phyloP scores from a whole-genome alignment of 169 alveolate genomes.

The Theileria orientalis region DNA sequence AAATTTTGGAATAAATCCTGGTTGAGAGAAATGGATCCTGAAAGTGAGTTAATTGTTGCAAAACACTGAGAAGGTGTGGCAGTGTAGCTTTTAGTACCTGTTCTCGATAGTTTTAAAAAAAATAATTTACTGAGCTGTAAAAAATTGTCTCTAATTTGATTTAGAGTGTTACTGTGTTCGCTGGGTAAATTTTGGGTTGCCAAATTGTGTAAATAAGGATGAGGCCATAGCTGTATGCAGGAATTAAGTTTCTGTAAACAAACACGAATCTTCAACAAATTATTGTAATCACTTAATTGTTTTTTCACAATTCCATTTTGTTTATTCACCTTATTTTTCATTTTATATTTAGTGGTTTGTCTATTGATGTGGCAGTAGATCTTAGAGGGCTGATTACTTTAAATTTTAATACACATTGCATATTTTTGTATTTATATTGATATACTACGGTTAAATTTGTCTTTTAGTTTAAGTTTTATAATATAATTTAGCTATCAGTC shows the following conservation, averaged over 20 bases:
- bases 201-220: constrained; percentile 32
- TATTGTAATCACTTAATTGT: constrained; percentile 42
- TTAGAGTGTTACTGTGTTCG: background rate
- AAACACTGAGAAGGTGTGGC: background rate
- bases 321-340: constrained; percentile 29
- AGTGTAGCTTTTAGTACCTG: constrained; percentile 11
- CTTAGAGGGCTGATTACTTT: constrained; percentile 11
- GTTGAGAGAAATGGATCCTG: background rate
- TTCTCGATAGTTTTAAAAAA: constrained; percentile 14
- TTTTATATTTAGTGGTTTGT: constrained; percentile 13
- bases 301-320: constrained; percentile 24
- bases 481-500: background rate
- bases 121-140: constrained; percentile 7
- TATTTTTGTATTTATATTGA: background rate
- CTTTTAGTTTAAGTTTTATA: background rate
- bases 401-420: background rate
- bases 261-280: constrained; percentile 34
- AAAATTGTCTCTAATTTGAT: constrained; percentile 10
- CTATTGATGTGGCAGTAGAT: background rate
- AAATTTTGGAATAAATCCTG: constrained; percentile 18
- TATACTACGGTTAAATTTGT: background rate
- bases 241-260: constrained; percentile 40
- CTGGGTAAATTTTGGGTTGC: background rate
- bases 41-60: background rate
- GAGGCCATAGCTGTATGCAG: constrained; percentile 54